A percentile compares a stretch with the other conserved stretches of the same genome.
Evolutionary conservation across 2,329 filamentous ascomycete genomes (phyloP).

Genomic region (Helicocarpus griseus): DNA sequence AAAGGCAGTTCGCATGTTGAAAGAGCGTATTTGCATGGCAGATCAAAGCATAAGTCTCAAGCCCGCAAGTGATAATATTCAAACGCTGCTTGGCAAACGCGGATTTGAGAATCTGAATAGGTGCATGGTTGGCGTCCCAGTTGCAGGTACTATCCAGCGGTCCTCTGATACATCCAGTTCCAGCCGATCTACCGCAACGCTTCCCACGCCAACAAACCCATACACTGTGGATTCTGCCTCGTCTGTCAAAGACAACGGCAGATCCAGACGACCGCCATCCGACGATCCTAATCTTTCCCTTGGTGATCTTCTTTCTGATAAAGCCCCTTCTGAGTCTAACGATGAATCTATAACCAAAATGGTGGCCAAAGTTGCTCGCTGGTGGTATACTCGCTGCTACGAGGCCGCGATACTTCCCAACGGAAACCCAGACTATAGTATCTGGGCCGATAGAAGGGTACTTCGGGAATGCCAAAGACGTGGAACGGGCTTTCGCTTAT

Average conservation of each 20-base stretch:
- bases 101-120: constrained; percentile 41
- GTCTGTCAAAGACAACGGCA: background rate
- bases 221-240: constrained; percentile 5
- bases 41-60: constrained; percentile 37
- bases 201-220: constrained; percentile 10
- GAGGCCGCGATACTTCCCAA: constrained; percentile 54
- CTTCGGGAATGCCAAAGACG: constrained; percentile 78
- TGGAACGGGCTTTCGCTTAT: constrained; percentile 77
- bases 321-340: constrained; percentile 56
- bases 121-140: constrained; percentile 40
- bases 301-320: constrained; percentile 63
- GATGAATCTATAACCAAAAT: constrained; percentile 87
- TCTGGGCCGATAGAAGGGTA: constrained; percentile 69
- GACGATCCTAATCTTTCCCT: constrained; percentile 39
- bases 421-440: constrained; percentile 47
- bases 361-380: constrained; percentile 81
- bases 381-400: constrained; percentile 95
- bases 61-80: constrained; percentile 39
- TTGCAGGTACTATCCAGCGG: constrained; percentile 34
- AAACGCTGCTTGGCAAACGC: constrained; percentile 34
- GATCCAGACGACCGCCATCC: constrained; percentile 22
- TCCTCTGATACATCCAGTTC: constrained; percentile 35
- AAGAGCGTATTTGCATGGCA: constrained; percentile 35
- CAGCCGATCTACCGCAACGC: constrained; percentile 20
- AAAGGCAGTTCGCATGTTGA: constrained; percentile 36